Conservation (phyloP, 139 green algal species). For the Tetratostichococcus sp. region DNA sequence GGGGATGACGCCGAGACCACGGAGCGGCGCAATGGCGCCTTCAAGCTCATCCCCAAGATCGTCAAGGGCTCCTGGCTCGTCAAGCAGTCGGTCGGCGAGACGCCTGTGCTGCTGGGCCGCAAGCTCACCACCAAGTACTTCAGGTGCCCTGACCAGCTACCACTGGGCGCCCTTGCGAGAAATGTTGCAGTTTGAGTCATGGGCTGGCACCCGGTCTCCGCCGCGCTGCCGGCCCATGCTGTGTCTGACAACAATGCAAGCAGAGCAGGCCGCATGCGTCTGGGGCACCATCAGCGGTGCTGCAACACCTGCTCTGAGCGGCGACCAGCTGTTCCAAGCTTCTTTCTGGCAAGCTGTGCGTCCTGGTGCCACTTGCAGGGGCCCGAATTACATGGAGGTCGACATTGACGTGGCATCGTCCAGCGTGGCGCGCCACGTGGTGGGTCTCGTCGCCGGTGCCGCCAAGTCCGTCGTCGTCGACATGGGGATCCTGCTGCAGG, state of each 20-base stretch:
- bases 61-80: slow-evolving; percentile 36
- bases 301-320: too few species aligned
- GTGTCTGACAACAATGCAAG: too few species aligned
- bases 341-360: too few species aligned
- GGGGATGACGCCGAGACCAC: slow-evolving; percentile 32
- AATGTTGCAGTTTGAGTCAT: too few species aligned
- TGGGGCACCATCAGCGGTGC: too few species aligned
- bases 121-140: slow-evolving; percentile 52
- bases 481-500: slow-evolving; percentile 43
- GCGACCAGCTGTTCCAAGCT: too few species aligned
- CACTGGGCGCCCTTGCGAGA: too few species aligned
- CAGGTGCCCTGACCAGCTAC: slow-evolving; percentile 11
- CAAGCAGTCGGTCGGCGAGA: slow-evolving; percentile 48
- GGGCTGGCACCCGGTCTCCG: too few species aligned
- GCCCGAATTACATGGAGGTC: slow-evolving; percentile 32
- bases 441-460: slow-evolving; percentile 27
- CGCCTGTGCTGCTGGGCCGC: slow-evolving; percentile 50
- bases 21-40: slow-evolving; percentile 28
- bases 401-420: slow-evolving; percentile 43
- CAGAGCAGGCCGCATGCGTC: too few species aligned
- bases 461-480: slow-evolving; percentile 34
- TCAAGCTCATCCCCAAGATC: slow-evolving; percentile 50
- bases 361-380: too few species aligned
- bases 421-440: slow-evolving; percentile 23
- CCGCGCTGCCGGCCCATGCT: too few species aligned